Base-by-base conservation (phyloP, 345 rosid species). In the Carallia pectinifolia region DNA sequence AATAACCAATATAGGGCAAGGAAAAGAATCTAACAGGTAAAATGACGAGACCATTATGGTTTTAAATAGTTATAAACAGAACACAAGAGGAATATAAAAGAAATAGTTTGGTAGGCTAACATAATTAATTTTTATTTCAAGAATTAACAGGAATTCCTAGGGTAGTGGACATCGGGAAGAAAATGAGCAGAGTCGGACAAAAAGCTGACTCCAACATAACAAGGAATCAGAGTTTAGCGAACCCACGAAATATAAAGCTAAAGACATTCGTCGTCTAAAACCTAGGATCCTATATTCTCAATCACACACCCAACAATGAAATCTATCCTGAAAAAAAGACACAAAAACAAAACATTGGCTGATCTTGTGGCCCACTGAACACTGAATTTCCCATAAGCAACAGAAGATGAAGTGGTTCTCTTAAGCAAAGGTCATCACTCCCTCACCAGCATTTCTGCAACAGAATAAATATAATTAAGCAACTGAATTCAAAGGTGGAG, bases 361-460 rank as follows among this genome's bases (percentile, higher is more conserved):
- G 68, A 72, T 71, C 75, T 58, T 55, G 80, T 56, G 74, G 77
- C 79, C 84, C 76, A 81, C 62, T 73, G 77, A 73, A 79, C 59
- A 82, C 44, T 71, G 79, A 70, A 36, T 72, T 68, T 73, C 59
- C 82, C 82, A 77, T 77, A 83, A 76, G 83, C 84, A 85, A 80
- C 84, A 78, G 84, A 84, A 72, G 83, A 77, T 61, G 80, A 75
- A 74, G 68, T 75, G 81, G 79, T 75, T 78, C 85, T 81, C 79
- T 80, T 75, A 85, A 78, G 83, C 85, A 83, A 83, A 80, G 85
- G 73, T 77, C 82, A 81, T 71, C 79, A 82, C 78, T 78, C 76
- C 71, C 87, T 84, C 85, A 78, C 79, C 83, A 70, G 84, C 83
- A 79, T 76, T 84, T 88, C 92, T 88, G 90, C 88, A 88, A 77